Evolutionary conservation across 192 early-diverging fungal species (phyloP), one percentile per base, ranked within the genome.

Genomic region (Podila minutissima): DNA sequence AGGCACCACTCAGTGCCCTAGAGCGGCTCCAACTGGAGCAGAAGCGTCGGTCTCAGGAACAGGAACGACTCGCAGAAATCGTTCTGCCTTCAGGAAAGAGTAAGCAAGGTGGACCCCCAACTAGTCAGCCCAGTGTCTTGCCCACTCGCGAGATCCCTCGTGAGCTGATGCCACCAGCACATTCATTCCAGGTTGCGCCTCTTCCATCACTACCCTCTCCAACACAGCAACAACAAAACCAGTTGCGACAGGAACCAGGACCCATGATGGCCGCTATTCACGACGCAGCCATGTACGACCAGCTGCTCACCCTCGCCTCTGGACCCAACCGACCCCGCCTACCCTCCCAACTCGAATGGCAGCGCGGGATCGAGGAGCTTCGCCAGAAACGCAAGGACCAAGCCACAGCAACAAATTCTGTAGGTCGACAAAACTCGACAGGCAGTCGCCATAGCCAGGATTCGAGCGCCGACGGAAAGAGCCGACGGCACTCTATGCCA

Each of bases 401-500:
- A 26, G 71, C 70, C 17, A 53, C 48, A 10, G 51, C 50, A 1
- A 81, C 71, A 50, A 69, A 66, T 15, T 81, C 77, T 13, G 51
- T 81, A 3, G 77, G 77, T 17, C 75, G 69, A 6, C 69, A 78
- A 41, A 78, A 71, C 37, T 78, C 75, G 7, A 71, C 22, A 8
- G 35, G 64, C 28, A 78, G 75, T 65, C 71, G 67, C 4, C 77
- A 81, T 35, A 73, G 66, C 62, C 70, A 73, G 46, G 71, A 72
- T 19, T 72, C 70, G 3, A 71, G 65, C 28, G 35, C 57, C 8
- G 70, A 69, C 29, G 62, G 64, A 20, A 81, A 60, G 66, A 66
- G 69, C 53, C 48, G 77, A 37, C 66, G 77, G 22, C 77, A 81
- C 49, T 81, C 77, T 4, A 81, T 81, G 77, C 77, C 77, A 19